phyloP scores from a whole-genome alignment of 257 asterid genomes.

The Nicotiana obtusifolia region DNA sequence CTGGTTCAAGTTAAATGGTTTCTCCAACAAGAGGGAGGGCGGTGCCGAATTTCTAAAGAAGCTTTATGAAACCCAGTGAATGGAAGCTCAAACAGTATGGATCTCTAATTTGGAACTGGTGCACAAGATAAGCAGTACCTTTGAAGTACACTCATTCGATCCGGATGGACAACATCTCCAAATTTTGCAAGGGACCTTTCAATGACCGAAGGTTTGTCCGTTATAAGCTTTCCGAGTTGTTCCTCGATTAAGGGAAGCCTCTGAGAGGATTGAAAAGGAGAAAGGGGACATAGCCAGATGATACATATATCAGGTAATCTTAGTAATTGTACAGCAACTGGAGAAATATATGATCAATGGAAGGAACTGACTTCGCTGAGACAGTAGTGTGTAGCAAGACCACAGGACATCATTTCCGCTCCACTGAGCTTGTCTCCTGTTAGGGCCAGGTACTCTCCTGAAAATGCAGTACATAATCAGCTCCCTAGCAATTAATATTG shows the following conservation, averaged over 20 bases:
- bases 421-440: conserved; percentile 85
- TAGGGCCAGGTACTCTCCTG: conserved; percentile 86
- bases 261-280: conserved; percentile 29
- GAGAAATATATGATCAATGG: not conserved
- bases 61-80: not conserved
- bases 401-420: conserved; percentile 76
- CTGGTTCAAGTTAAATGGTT: not conserved
- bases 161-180: conserved; percentile 52
- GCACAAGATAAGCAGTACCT: conserved; percentile 33
- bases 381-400: conserved; percentile 89
- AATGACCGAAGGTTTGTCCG: conserved; percentile 78
- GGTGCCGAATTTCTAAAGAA: not conserved
- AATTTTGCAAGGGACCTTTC: conserved; percentile 53
- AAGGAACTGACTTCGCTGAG: conserved; percentile 31
- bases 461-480: not conserved
- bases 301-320: not conserved
- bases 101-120: not conserved
- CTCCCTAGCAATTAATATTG: not conserved
- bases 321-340: not conserved
- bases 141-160: conserved; percentile 56
- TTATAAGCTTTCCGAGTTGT: conserved; percentile 56
- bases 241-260: conserved; percentile 76
- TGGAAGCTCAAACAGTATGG: not conserved
- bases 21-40: not conserved
- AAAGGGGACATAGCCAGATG: not conserved